phyloP scores from a whole-genome alignment of 345 rosid species.

The Carallia brachiata region DNA sequence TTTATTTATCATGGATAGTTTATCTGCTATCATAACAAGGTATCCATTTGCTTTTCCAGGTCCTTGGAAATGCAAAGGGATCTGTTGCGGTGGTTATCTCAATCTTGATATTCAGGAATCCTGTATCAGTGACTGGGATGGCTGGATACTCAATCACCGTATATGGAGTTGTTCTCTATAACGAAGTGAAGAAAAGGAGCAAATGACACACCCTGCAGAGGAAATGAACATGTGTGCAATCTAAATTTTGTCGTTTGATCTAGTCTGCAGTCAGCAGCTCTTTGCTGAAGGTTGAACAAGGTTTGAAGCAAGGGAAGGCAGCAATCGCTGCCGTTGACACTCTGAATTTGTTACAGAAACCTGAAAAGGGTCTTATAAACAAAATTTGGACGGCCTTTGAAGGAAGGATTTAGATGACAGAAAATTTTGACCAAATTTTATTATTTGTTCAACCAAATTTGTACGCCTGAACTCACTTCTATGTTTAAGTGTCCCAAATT shows the following conservation, averaged over 20 bases:
- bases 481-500: too few relatives aligned
- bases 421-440: not conserved
- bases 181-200: slow-evolving; percentile 40
- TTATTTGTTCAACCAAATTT: too few relatives aligned
- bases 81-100: slow-evolving; percentile 42
- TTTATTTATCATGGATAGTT: not conserved
- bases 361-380: not conserved
- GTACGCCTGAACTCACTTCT: too few relatives aligned
- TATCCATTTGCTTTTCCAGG: slow-evolving; percentile 21
- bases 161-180: slow-evolving; percentile 40
- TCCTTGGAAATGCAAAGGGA: slow-evolving; percentile 44
- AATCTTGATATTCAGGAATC: slow-evolving; percentile 38
- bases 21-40: slow-evolving; percentile 5
- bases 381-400: not conserved
- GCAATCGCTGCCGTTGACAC: not conserved
- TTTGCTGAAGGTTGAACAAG: not conserved
- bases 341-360: too few relatives aligned
- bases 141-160: slow-evolving; percentile 41
- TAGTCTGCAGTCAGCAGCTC: not conserved
- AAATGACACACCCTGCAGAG: slow-evolving; percentile 9
- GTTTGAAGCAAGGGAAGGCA: not conserved
- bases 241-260: not conserved
- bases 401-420: not conserved
- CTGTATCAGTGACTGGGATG: slow-evolving; percentile 47
- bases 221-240: not conserved